A percentile compares a stretch with the other conserved stretches of the same genome.
Evolutionary conservation across 73 alveolate genomes (phyloP).

Genomic region (Paramecium caudatum): DNA sequence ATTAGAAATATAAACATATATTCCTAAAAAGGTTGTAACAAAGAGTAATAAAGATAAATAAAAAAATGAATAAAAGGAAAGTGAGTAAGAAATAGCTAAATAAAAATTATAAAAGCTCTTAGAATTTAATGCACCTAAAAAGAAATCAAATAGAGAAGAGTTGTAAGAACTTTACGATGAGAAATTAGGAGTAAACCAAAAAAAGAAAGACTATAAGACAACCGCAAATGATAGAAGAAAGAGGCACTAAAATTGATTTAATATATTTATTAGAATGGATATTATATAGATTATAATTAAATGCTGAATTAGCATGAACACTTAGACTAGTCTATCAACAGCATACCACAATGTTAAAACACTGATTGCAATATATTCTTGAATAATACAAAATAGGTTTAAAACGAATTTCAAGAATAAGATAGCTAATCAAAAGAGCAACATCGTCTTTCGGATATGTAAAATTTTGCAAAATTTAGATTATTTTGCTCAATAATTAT

Average conservation of each 20-base stretch:
- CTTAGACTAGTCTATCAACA: too few species aligned
- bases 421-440: too few species aligned
- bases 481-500: neutral
- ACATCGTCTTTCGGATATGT: slow-evolving; percentile 4
- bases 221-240: neutral
- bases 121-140: neutral
- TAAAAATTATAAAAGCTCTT: neutral
- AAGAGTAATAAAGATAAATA: neutral
- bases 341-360: too few species aligned
- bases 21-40: neutral
- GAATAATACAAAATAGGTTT: too few species aligned
- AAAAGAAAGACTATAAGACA: neutral
- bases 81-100: neutral
- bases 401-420: too few species aligned
- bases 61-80: neutral
- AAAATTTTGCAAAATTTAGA: neutral
- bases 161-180: neutral
- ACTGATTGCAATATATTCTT: too few species aligned
- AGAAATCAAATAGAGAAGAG: neutral
- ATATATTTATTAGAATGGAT: slow-evolving; percentile 28
- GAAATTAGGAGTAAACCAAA: neutral
- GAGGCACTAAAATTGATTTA: neutral
- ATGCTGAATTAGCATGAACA: slow-evolving; percentile 28
- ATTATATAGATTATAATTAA: too few species aligned
- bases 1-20: neutral